These are phyloP conservation scores for Paramecium sexaurelia DNA, from an alignment of 73 alveolate species.

Conservation along the genomic window DNA sequence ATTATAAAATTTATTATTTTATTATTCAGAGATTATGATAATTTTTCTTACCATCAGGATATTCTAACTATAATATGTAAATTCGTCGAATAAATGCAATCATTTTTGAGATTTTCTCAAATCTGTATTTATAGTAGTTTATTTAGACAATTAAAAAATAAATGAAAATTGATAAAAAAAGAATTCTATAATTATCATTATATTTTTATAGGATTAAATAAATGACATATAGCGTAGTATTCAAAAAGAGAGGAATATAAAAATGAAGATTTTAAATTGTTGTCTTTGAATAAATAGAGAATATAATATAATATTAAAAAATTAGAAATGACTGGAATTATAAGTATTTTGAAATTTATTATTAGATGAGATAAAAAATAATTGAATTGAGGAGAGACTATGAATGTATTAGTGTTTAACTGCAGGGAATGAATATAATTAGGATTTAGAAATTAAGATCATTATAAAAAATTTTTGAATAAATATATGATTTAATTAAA, in stretches of 20 bases:
- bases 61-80: too few relatives aligned
- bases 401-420: too few relatives aligned
- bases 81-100: too few relatives aligned
- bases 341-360: background rate
- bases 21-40: background rate
- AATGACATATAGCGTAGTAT: too few relatives aligned
- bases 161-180: too few relatives aligned
- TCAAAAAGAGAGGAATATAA: background rate
- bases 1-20: background rate
- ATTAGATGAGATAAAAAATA: too few relatives aligned
- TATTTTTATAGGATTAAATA: too few relatives aligned
- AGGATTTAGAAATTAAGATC: background rate
- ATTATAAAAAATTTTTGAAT: background rate
- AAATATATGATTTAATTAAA: background rate
- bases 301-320: background rate
- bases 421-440: background rate
- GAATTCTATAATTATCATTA: too few relatives aligned
- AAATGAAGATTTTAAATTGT: background rate
- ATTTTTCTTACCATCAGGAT: background rate
- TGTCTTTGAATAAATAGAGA: background rate
- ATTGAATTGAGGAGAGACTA: too few relatives aligned
- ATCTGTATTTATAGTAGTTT: too few relatives aligned
- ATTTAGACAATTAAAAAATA: too few relatives aligned
- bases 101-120: too few relatives aligned
- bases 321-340: background rate